Base-by-base conservation (phyloP, 2,329 filamentous ascomycete genomes). In the Ceratocystis ficicola region DNA sequence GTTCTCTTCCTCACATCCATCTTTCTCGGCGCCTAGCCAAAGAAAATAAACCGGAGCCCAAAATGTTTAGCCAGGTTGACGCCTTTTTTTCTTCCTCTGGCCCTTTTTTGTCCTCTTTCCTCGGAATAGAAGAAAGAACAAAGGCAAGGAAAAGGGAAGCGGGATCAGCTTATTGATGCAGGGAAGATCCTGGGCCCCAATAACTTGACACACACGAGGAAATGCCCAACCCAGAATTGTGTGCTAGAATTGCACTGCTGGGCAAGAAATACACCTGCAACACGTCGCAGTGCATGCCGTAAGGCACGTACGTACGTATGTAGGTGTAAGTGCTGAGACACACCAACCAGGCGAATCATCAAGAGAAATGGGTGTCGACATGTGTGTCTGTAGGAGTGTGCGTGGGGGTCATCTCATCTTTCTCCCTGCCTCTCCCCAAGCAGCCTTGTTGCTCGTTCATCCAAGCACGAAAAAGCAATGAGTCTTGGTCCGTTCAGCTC, bases 1-100 rank as follows among this genome's bases (percentile, higher is more conserved):
- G 22, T 50, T 50, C 48, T 50, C 48, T 50, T 50, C 48, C 48
- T 50, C 20, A 50, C 25, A 20, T 10, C 48, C 46, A 48, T 48
- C 46, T 22, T 48, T 22, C 20, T 4, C 46, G 15, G 10, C 36
- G 36, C 36, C 36, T 41, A 41, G 36, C 46, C 17, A 50, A 50
- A 50, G 48, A 50, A 50, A 50, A 50, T 50, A 50, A 50, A 50
- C 48, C 48, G 48, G 48, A 50, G 17, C 48, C 48, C n/a, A 25
- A 50, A 25, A 7, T 20, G 7, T 25, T 22, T 50, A 25, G 48
- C 48, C 48, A 20, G 5, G 12, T 41, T 41, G 10, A 41, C 36
- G 36, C 12, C 48, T 36, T 44, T 8, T 41, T 8, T 41, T 61
- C 28, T 44, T 61, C 41, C 44, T 44, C 48, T 20, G 7, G 48